These are phyloP conservation scores for Penicillium sp. DNA, from an alignment of 2,329 filamentous ascomycete genomes.

Conservation along the genomic window DNA sequence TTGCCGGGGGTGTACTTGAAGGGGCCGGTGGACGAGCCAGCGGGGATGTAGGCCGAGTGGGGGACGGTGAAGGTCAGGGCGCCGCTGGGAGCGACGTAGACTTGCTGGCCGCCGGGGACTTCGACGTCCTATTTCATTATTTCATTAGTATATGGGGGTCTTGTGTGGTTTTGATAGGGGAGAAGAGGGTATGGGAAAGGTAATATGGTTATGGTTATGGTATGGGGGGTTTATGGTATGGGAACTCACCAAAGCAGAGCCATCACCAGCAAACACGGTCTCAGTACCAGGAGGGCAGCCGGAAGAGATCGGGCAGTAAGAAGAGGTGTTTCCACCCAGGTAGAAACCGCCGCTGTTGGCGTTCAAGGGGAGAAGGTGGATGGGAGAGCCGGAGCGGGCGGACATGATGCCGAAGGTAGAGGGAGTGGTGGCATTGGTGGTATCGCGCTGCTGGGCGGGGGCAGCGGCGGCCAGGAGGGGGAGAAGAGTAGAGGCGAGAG, in stretches of 20 bases:
- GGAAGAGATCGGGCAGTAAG: constrained; percentile 43
- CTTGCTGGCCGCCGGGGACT: constrained; percentile 56
- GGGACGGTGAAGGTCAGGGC: constrained; percentile 50
- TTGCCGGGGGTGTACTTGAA: constrained; percentile 37
- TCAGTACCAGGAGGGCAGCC: constrained; percentile 42
- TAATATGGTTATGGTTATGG: too few species aligned
- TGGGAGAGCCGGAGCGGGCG: constrained; percentile 40
- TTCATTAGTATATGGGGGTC: too few species aligned
- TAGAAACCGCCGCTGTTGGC: constrained; percentile 45
- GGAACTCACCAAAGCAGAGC: constrained; percentile 27
- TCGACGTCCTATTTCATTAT: constrained; percentile 36
- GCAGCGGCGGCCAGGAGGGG: constrained; percentile 23
- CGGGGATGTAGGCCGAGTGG: constrained; percentile 47
- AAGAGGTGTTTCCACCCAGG: constrained; percentile 40
- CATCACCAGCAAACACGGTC: constrained; percentile 41
- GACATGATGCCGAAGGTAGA: constrained; percentile 42
- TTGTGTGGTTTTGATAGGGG: too few species aligned
- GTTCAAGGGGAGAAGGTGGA: constrained; percentile 43
- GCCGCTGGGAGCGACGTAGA: constrained; percentile 51
- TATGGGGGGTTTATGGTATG: constrained; percentile 19
- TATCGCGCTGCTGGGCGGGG: constrained; percentile 21
- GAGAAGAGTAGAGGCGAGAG: constrained; percentile 18
- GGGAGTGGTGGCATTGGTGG: too few species aligned
- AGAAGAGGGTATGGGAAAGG: too few species aligned
- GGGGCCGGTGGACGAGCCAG: constrained; percentile 44